Conservation (phyloP, 2,329 filamentous ascomycete species). For the Pestalotiopsis sp. region DNA sequence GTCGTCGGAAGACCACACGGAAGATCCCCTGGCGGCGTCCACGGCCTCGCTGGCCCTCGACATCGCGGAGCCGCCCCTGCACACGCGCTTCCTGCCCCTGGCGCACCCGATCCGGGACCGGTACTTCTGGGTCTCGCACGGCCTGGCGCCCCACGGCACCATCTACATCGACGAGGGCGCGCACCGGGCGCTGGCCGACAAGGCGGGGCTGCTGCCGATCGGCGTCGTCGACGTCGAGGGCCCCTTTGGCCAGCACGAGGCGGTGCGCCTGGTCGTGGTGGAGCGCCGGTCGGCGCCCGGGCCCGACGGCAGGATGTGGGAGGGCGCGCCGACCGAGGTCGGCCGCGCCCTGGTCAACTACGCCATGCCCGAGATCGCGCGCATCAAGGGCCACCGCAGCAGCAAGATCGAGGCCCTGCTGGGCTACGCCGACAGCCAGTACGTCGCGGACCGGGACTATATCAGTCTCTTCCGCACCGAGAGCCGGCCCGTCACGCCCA, state of each 20-base stretch:
- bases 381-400: conserved; percentile 85
- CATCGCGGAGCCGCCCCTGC: conserved; percentile 63
- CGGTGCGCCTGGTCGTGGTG: conserved; percentile 83
- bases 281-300: conserved; percentile 49
- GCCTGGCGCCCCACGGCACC: conserved; percentile 85
- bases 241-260: conserved; percentile 88
- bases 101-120: conserved; percentile 85
- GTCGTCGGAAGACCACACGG: conserved; percentile 27
- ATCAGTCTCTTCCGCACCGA: conserved; percentile 71
- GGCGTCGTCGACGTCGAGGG: conserved; percentile 92
- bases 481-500: conserved; percentile 56
- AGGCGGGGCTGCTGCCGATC: conserved; percentile 85
- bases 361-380: conserved; percentile 77
- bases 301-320: conserved; percentile 50
- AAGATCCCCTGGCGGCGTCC: conserved; percentile 40
- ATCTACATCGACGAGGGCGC: conserved; percentile 93
- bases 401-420: conserved; percentile 77
- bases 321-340: conserved; percentile 67
- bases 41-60: conserved; percentile 45
- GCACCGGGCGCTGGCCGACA: conserved; percentile 75
- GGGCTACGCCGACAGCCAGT: conserved; percentile 93
- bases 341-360: conserved; percentile 93
- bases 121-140: conserved; percentile 96
- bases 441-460: conserved; percentile 86
- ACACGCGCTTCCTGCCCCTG: conserved; percentile 91